Percentiles rank a stretch among this genome's conserved stretches.
These are phyloP conservation scores for Carpinus fangiana DNA, from an alignment of 306 rosid genomes.

Conservation along the genomic window DNA sequence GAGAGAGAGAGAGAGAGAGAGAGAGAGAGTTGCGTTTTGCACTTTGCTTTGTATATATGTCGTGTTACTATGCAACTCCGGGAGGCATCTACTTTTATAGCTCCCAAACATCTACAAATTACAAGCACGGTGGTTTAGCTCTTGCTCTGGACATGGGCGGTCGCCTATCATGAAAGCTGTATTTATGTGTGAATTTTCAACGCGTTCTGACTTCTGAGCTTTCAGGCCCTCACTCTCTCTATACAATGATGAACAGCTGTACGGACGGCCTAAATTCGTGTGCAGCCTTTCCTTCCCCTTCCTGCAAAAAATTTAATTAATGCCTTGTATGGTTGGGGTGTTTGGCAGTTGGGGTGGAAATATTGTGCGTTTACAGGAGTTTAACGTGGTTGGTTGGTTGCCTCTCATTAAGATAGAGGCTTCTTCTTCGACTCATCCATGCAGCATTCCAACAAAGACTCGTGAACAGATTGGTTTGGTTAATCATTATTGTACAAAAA, in stretches of 20 bases:
- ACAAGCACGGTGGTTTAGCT: too few species aligned
- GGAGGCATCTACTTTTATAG: too few species aligned
- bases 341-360: neutral
- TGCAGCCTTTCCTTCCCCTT: neutral
- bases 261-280: neutral
- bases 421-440: too few species aligned
- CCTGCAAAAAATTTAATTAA: neutral
- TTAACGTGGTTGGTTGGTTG: neutral
- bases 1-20: neutral
- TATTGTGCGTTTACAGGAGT: neutral
- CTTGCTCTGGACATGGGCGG: neutral
- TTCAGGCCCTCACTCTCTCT: neutral
- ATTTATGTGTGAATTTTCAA: neutral
- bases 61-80: too few species aligned
- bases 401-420: too few species aligned
- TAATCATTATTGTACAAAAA: too few species aligned
- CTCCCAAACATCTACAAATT: too few species aligned
- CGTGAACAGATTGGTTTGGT: too few species aligned
- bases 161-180: neutral
- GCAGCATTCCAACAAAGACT: too few species aligned
- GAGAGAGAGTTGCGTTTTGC: neutral
- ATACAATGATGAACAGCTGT: conserved; percentile 19
- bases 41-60: conserved; percentile 4
- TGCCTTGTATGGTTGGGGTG: conserved; percentile 24
- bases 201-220: neutral